Percentiles rank a stretch among this genome's conserved stretches.
phyloP scores from a whole-genome alignment of 371 early-diverging fungal genomes.

The Dinochytrium kinnereticum region DNA sequence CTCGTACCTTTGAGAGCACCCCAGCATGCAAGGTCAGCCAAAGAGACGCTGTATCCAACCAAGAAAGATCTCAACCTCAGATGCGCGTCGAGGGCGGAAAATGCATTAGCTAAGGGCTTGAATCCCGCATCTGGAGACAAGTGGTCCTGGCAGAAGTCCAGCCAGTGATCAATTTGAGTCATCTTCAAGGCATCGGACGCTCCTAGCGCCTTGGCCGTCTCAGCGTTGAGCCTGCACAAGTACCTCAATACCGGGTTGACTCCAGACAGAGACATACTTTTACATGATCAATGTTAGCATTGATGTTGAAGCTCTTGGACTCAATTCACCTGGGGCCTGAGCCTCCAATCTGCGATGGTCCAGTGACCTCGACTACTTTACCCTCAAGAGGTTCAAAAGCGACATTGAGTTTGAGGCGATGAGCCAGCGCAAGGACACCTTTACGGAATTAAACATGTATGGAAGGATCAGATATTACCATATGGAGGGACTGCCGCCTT shows the following conservation, averaged over 20 bases:
- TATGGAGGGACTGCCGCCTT: neutral
- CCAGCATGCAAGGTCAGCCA: conserved; percentile 89
- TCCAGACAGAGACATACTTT: neutral
- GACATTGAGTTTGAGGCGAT: conserved; percentile 26
- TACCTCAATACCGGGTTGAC: conserved; percentile 28
- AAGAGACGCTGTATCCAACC: conserved; percentile 76
- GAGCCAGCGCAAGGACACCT: conserved; percentile 32
- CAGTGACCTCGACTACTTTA: conserved; percentile 2
- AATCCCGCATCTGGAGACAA: conserved; percentile 66
- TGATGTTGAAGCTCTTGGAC: neutral
- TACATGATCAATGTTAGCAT: neutral
- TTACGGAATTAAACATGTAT: conserved; percentile 2
- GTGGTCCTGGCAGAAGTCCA: conserved; percentile 65
- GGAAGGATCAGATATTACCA: neutral
- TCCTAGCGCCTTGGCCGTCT: conserved; percentile 15
- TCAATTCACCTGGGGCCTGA: neutral
- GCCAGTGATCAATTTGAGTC: conserved; percentile 49
- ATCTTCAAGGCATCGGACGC: conserved; percentile 27
- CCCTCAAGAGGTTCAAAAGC: conserved; percentile 17
- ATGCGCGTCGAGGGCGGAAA: conserved; percentile 44
- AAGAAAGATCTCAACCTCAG: conserved; percentile 76
- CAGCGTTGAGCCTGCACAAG: conserved; percentile 6
- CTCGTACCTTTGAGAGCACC: conserved; percentile 76
- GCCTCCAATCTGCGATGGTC: conserved; percentile 9
- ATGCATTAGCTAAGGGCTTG: conserved; percentile 69